phyloP scores from a whole-genome alignment of 148 eudicot genomes.

The Amaranthus palmeri region DNA sequence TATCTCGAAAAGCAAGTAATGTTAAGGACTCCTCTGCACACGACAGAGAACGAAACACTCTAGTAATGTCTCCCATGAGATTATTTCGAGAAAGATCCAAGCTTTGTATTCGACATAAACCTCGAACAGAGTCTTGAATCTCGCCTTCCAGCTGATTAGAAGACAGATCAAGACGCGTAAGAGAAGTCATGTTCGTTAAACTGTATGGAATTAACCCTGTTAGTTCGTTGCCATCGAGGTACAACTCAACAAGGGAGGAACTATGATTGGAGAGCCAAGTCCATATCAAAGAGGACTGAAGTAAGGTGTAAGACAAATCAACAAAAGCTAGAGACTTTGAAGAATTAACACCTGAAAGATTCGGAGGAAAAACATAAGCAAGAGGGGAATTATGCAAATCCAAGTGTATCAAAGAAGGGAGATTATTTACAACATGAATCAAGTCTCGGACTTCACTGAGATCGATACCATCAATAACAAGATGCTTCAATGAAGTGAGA shows the following conservation, averaged over 20 bases:
- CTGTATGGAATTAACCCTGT: slow-evolving; percentile 6
- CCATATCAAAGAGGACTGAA: slow-evolving; percentile 15
- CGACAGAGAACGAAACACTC: neutral
- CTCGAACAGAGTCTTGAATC: slow-evolving; percentile 9
- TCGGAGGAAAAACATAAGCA: slow-evolving; percentile 3
- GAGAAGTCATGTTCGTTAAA: slow-evolving; percentile 11
- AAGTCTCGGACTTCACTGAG: slow-evolving; percentile 15
- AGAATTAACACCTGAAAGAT: slow-evolving; percentile 1
- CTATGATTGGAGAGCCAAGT: slow-evolving; percentile 21
- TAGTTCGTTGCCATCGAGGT: neutral
- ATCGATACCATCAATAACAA: neutral
- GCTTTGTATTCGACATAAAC: slow-evolving; percentile 13
- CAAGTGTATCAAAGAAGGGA: slow-evolving; percentile 25
- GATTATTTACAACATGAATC: slow-evolving; percentile 14
- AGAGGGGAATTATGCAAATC: slow-evolving; percentile 10
- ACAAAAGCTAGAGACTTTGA: slow-evolving; percentile 24
- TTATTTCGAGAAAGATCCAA: slow-evolving; percentile 16
- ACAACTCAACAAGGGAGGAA: slow-evolving; percentile 6
- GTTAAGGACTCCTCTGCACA: slow-evolving; percentile 11
- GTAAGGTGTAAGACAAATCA: slow-evolving; percentile 15
- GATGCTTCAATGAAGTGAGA: slow-evolving; percentile 18
- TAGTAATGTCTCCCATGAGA: neutral
- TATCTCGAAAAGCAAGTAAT: neutral
- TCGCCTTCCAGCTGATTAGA: neutral
- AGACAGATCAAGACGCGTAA: slow-evolving; percentile 17